Base-by-base conservation (phyloP, 73 alveolate species). In the Urostyla sp. region DNA sequence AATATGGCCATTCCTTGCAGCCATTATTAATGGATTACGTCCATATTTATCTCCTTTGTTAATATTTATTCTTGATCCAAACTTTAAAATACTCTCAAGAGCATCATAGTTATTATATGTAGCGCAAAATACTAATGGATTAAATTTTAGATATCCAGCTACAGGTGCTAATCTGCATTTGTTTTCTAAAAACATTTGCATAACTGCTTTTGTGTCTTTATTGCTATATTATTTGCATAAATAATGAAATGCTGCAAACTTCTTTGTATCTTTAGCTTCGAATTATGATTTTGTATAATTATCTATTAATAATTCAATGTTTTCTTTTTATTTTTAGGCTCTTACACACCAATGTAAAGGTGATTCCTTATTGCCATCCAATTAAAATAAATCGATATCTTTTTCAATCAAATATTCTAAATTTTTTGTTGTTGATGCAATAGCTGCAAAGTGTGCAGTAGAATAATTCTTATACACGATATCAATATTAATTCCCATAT, bases 301-400 rank as follows among this genome's bases (percentile, higher is more conserved):
- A 58, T 77, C 89, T 43, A 78, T 45, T 38, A 94, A 63, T 48
- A 63, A 61, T 72, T 92, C 82, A 48, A 91, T 91, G 81, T 85
- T 81, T 23, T 89, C 92, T 28, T 85, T 53, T 1, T 53, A 56
- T 54, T 96, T 87, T 63, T 94, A 91, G 32, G 85, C 87, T 57
- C 57, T 55, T n/a, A 94, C 76, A 0, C 99, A 97, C 66, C 94
- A 60, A 90, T 93, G 90, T 27, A 96, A 83, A 13, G 99, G 98
- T 0, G 99, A 87, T 34, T 63, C 72, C 61, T 95, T 91, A 53
- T 49, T 63, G 53, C 80, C 84, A 69, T 95, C 99, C 30, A 80
- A 85, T 54, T 88, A 97, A 69, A 46, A 54, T 5, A 49, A 6
- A 27, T 21, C 34, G 6, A 44, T 44, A 27, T 40, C 13, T 4